Evolutionary conservation across 2,329 filamentous ascomycete species (phyloP), one percentile per base, ranked within the genome.

Genomic region (Trichoderma asperellum): DNA sequence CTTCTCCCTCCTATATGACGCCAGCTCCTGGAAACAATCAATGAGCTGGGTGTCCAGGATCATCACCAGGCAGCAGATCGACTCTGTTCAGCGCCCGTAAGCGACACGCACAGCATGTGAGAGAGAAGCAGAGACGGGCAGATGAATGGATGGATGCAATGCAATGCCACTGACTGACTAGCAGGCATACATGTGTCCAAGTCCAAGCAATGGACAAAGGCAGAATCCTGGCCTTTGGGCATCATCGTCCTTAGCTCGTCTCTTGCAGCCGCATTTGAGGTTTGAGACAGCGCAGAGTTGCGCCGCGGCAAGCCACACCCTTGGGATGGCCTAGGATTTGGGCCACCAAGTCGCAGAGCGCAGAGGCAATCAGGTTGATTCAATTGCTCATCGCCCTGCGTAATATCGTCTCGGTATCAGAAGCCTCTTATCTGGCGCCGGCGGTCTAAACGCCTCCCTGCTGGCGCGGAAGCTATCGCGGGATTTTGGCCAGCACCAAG

Each of bases 321-420:
- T 60, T 60, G 43, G 52, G 57, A 29, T 47, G 57, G 65, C 35
- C 21, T 58, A 55, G 52, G 40, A 24, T n/a, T 40, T 61, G 27
- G 65, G 43, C 34, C 47, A 55, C 57, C 55, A 24, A 32, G 16
- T 57, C 47, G 49, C 37, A 58, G 29, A 34, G 27, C 35, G 49
- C 37, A 58, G 29, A 34, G 37, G 61, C 10, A 40, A 56, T 29
- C 61, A 47, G n/a, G 12, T 14, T 24, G 29, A 68, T 63, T 57
- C 66, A 4, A 63, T 63, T 68, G 66, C 66, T 68, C 66, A 68
- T 68, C n/a, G n/a, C 35, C 34, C 58, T 63, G 66, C 37, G 66
- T 68, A 68, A 68, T 68, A 14, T 37, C 8, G 34, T 16, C n/a
- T 27, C 24, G 47, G 40, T 24, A 62, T 62, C 59, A 24, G 37